Conservation (phyloP, 164 flowering plant genomes). For the Houttuynia cordata region DNA sequence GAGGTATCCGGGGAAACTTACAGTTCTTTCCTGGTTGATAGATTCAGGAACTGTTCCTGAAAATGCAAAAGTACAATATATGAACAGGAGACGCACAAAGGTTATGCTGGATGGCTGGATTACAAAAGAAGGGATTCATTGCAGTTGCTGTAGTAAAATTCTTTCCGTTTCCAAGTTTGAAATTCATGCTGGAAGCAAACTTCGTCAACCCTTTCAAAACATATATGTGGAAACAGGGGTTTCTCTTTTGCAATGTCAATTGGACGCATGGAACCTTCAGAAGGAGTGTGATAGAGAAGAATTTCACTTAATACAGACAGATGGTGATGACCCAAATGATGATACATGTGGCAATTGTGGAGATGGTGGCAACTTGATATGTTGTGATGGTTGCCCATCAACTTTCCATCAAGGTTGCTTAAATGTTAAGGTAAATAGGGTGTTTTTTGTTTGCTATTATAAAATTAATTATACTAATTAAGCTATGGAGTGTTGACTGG, state of each 20-base stretch:
- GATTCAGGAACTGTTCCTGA: constrained; percentile 58
- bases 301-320: constrained; percentile 38
- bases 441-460: neutral
- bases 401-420: constrained; percentile 90
- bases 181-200: constrained; percentile 90
- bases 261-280: constrained; percentile 84
- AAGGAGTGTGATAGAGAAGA: constrained; percentile 35
- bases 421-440: constrained; percentile 48
- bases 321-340: constrained; percentile 93
- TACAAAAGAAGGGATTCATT: constrained; percentile 86
- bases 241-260: constrained; percentile 72
- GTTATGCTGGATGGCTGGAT: constrained; percentile 81
- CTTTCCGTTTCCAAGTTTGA: constrained; percentile 83
- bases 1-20: constrained; percentile 74
- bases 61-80: constrained; percentile 73
- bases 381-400: constrained; percentile 99
- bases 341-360: constrained; percentile 96
- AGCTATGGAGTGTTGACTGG: neutral
- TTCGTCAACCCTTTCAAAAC: constrained; percentile 69
- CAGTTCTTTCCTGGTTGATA: constrained; percentile 82
- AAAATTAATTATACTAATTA: neutral
- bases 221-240: constrained; percentile 58
- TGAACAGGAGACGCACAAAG: constrained; percentile 55
- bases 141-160: constrained; percentile 92
- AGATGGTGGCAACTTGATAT: constrained; percentile 95